Evolutionary conservation across 2,329 filamentous ascomycete genomes (phyloP), one percentile per base, ranked within the genome.

Genomic region (Neofusicoccum umdonicola): DNA sequence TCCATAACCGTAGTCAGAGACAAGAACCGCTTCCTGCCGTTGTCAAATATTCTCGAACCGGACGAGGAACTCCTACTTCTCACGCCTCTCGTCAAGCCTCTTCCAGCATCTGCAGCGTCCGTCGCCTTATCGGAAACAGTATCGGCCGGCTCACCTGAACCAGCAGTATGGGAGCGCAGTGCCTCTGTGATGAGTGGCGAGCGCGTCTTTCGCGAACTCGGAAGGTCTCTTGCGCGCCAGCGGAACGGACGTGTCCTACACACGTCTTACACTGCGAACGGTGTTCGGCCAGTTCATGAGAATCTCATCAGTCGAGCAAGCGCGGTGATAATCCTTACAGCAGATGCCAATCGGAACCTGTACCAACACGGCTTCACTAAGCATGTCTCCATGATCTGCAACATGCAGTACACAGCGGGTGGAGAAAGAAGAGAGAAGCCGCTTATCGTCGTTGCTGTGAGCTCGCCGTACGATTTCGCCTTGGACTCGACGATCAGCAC

Each of bases 361-460:
- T 98, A 97, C 73, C 94, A 98, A 75, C 88, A 92, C 58, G 93
- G 93, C 0, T 98, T 98, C 74, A 94, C 94, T 1, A 98, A 97
- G 75, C 94, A 98, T 69, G 91, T 97, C 8, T 90, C 93, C 12
- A 95, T 96, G 90, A 94, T 97, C 78, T 97, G 93, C 78, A 92
- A 91, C 22, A 90, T 93, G 86, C 84, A 92, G 65, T 83, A 81
- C 67, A 87, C 88, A 6, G 87, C 89, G 6, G 86, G 85, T 13
- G 90, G 90, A 1, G 90, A 93, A 73, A 91, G 79, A 65, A 79
- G 81, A 9, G 84, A 95, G 76, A 97, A 96, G 78, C 91, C 93
- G 0, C 80, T 97, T 42, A 88, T 97, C 27, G 94, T 97, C 3
- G 90, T 97, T 7, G 91, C 94, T 0, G 93, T 96, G 69, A 97